These are phyloP conservation scores for Plenodomus lindquistii DNA, from an alignment of 2,329 filamentous ascomycete genomes.

Conservation along the genomic window DNA sequence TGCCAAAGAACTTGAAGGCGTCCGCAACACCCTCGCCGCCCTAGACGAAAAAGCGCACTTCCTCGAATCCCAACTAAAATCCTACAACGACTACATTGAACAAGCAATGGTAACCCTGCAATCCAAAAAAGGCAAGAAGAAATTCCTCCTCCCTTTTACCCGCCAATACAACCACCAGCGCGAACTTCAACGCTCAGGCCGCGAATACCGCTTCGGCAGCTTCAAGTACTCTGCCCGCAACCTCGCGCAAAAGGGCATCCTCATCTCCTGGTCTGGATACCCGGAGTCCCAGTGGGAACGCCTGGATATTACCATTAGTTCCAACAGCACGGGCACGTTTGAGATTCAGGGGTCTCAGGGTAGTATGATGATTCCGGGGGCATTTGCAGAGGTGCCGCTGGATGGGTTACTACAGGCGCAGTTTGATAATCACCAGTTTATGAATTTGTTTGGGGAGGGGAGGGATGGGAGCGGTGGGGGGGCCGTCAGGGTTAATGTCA, in stretches of 20 bases:
- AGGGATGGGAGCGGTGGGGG: constrained; percentile 29
- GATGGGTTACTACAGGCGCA: constrained; percentile 95
- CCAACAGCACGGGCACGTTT: constrained; percentile 93
- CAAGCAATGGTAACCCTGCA: constrained; percentile 97
- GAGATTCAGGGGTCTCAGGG: constrained; percentile 87
- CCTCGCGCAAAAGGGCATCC: constrained; percentile 88
- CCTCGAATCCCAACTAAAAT: constrained; percentile 92
- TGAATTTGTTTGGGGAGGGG: constrained; percentile 73
- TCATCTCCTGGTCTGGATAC: constrained; percentile 89
- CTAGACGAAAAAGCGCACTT: constrained; percentile 87
- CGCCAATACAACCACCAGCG: constrained; percentile 99
- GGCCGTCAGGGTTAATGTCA: constrained; percentile 84
- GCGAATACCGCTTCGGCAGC: constrained; percentile 94
- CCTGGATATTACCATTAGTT: constrained; percentile 91
- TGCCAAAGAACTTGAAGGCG: constrained; percentile 85
- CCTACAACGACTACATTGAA: constrained; percentile 99
- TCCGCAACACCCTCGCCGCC: constrained; percentile 73
- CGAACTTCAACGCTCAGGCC: constrained; percentile 87
- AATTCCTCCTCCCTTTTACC: constrained; percentile 93
- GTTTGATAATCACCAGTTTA: constrained; percentile 95
- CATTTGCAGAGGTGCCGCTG: constrained; percentile 83
- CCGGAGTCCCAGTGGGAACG: constrained; percentile 83
- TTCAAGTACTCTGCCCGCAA: constrained; percentile 95
- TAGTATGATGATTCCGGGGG: constrained; percentile 94
- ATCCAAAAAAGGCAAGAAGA: constrained; percentile 94